Base-by-base conservation (phyloP, 306 rosid genomes). In the Casuarina cunninghamiana region DNA sequence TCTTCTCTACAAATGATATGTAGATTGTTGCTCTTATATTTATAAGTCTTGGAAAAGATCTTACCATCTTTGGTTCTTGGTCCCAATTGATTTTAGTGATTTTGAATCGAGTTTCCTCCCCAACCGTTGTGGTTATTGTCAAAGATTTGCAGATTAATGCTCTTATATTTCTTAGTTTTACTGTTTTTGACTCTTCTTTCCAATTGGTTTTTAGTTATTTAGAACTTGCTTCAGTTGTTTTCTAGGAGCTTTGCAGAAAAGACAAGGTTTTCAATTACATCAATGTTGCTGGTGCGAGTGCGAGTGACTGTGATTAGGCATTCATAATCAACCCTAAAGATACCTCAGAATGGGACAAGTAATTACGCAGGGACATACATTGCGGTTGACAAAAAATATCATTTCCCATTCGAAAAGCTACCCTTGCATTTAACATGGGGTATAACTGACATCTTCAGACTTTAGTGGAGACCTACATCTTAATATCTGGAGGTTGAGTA, bases 1-100 rank as follows among this genome's bases (percentile, higher is more conserved):
- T 60, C 78, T 44, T 73, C 77, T 75, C 58, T 42, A 75, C 79
- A 78, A 72, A 53, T 72, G 50, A 13, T 39, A 6, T 38, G 37
- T 39, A 48, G 69, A 51, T 74, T 67, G 68, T 38, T 54, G 46
- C 48, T 74, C 58, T 57, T 77, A 68, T 68, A 35, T 82, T 61
- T 41, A 6, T 42, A 76, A 45, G 39, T 38, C 63, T 50, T 57
- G 45, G 60, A 53, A 65, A 21, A 21, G 26, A 21, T 21, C 26
- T 21, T 21, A 21, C 26, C 26, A 21, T 21, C 26, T 21, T 21
- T 21, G 26, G 26, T 21, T 21, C 26, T 21, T 21, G 26, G 26
- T 21, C 26, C 26, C 26, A 21, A 21, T 21, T 21, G 26, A 68
- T 26, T 26, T 1, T 26, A 26, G 32, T 26, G 32, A 26, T 26